Base-by-base conservation (phyloP, 352 stramenopile species). In the Pythium plurisporium region DNA sequence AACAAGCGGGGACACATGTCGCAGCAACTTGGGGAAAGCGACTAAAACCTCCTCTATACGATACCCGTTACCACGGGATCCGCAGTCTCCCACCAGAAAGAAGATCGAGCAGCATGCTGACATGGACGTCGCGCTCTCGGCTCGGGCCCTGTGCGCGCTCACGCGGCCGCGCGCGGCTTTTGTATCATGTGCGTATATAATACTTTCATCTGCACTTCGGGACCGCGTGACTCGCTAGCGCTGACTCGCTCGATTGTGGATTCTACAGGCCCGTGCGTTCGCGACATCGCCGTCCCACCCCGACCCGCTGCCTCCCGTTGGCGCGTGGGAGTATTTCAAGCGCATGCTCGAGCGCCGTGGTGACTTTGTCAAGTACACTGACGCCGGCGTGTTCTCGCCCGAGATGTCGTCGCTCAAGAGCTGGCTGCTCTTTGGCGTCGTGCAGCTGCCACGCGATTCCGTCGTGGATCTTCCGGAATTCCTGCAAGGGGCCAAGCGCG, bases 401-500 rank as follows among this genome's bases (percentile, higher is more conserved):
- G 23, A 47, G 8, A 46, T 46, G 41, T 45, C 37, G 7, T 8
- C n/a, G 11, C 0, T 58, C 22, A 59, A 59, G 26, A 55, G 25
- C 30, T 64, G 40, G 57, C 31, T 59, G 27, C 43, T 52, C 10
- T 64, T 55, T 25, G 33, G 37, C n/a, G 33, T 59, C 10, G 31
- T 30, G 15, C 57, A 64, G 41, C 19, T 64, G 20, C 57, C 57
- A 1, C 12, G 11, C 1, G 14, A 46, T 26, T 59, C 48, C 1
- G 15, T 49, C 11, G 19, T 64, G 31, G 48, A 64, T 19, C 23
- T 64, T 11, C 48, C 25, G 17, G 48, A 64, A 31, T 64, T 64
- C 17, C 48, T 64, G 9, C 48, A 58, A 9, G 57, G 57, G 29
- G 40, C 57, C 31, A 58, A 47, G 33, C 26, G 40, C 29, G 57